Conservation (phyloP, 2,329 filamentous ascomycete species). For the Fusarium sp. region DNA sequence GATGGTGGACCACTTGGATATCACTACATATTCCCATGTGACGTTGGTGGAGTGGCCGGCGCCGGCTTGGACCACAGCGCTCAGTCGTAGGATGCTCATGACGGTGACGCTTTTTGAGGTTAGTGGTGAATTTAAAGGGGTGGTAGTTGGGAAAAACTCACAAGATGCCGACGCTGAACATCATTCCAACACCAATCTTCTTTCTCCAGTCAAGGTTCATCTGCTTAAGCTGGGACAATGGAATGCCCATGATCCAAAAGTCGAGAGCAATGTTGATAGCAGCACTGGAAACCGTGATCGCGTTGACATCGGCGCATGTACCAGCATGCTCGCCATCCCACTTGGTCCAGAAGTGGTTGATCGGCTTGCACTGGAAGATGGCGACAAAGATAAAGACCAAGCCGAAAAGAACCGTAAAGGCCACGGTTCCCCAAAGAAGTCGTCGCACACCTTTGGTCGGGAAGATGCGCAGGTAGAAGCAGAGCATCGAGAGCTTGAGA, state of each 20-base stretch:
- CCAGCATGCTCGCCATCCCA: constrained; percentile 65
- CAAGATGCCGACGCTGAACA: constrained; percentile 66
- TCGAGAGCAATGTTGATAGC: constrained; percentile 67
- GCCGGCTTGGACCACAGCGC: constrained; percentile 51
- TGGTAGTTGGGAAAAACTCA: constrained; percentile 40
- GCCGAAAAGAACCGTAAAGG: constrained; percentile 57
- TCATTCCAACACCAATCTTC: constrained; percentile 62
- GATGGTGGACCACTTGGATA: constrained; percentile 54
- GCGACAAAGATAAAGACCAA: constrained; percentile 58
- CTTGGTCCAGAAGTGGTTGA: constrained; percentile 65
- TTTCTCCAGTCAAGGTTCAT: constrained; percentile 62
- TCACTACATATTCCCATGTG: constrained; percentile 53
- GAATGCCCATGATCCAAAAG: constrained; percentile 64
- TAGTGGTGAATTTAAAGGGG: not conserved
- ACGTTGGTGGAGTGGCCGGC: constrained; percentile 48
- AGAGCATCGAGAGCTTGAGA: constrained; percentile 65
- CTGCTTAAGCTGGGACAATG: constrained; percentile 59
- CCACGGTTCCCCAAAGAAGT: constrained; percentile 59
- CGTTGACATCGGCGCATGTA: constrained; percentile 63
- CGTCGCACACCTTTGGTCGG: constrained; percentile 55
- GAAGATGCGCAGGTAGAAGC: constrained; percentile 70
- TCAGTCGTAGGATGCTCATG: constrained; percentile 56
- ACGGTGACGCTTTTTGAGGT: constrained; percentile 51
- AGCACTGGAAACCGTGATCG: constrained; percentile 65
- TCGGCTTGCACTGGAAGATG: constrained; percentile 65